phyloP scores from a whole-genome alignment of 495 filamentous ascomycete species.

The Parachaetomium inaequale region DNA sequence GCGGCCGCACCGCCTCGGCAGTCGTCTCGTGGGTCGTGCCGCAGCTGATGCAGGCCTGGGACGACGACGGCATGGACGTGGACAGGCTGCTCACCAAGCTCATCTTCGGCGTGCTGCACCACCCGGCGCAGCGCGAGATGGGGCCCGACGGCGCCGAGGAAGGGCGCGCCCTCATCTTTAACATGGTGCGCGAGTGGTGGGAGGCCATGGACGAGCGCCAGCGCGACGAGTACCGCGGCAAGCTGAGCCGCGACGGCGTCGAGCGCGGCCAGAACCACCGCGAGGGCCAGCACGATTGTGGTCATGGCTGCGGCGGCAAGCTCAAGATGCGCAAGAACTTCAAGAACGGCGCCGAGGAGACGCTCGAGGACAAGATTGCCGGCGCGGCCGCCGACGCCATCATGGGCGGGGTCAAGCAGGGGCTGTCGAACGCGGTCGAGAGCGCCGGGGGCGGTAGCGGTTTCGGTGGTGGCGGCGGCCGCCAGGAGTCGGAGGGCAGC shows the following conservation, averaged over 20 bases:
- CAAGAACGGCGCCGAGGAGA: slow-evolving; percentile 28
- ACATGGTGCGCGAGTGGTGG: slow-evolving; percentile 79
- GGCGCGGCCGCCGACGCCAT: slow-evolving; percentile 44
- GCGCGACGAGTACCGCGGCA: slow-evolving; percentile 60
- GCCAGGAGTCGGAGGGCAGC: slow-evolving; percentile 27
- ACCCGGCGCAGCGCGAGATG: slow-evolving; percentile 68
- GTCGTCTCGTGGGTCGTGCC: slow-evolving; percentile 79
- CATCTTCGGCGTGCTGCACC: slow-evolving; percentile 79
- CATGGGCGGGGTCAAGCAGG: slow-evolving; percentile 43
- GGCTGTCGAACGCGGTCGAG: slow-evolving; percentile 36
- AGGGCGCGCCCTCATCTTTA: slow-evolving; percentile 73
- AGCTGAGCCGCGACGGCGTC: slow-evolving; percentile 74
- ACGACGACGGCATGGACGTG: slow-evolving; percentile 66
- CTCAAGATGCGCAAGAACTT: slow-evolving; percentile 47
- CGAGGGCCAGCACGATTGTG: slow-evolving; percentile 75
- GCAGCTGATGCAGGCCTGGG: slow-evolving; percentile 81
- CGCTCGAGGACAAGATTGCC: slow-evolving; percentile 47
- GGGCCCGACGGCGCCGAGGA: slow-evolving; percentile 71
- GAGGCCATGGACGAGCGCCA: slow-evolving; percentile 55
- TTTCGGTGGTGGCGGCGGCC: not conserved
- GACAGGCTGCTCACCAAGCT: slow-evolving; percentile 66
- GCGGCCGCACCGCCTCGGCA: slow-evolving; percentile 73
- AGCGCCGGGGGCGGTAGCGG: slow-evolving; percentile 24
- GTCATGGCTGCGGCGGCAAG: slow-evolving; percentile 74
- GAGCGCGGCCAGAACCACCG: slow-evolving; percentile 73